phyloP scores from a whole-genome alignment of 1,284 basidiomycete species.

The Apiotrichum domesticum region DNA sequence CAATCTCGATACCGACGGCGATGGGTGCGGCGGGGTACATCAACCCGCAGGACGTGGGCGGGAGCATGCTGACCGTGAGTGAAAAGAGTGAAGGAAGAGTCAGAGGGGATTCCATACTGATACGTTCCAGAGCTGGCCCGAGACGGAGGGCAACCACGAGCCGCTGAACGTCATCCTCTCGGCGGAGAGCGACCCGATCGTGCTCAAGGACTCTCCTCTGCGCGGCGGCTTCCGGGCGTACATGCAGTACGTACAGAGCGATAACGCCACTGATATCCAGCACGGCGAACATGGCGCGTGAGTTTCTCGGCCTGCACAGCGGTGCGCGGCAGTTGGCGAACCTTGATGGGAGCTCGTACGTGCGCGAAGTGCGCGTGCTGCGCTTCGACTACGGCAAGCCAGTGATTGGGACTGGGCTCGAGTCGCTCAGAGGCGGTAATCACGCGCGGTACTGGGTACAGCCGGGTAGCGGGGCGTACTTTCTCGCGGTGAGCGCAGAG shows the following conservation, averaged over 20 bases:
- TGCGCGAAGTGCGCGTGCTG: conserved; percentile 69
- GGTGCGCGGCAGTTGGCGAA: conserved; percentile 67
- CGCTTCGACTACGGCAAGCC: conserved; percentile 74
- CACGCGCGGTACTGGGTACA: conserved; percentile 90
- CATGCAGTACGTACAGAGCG: conserved; percentile 52
- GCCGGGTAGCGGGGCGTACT: conserved; percentile 64
- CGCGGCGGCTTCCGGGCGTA: conserved; percentile 78
- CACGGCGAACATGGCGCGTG: conserved; percentile 46
- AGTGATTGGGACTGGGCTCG: conserved; percentile 68
- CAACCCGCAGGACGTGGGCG: conserved; percentile 6
- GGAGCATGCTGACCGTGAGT: conserved; percentile 12
- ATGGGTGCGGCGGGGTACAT: background rate
- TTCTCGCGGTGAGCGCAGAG: conserved; percentile 76
- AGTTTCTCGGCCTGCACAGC: conserved; percentile 76
- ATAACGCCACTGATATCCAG: conserved; percentile 9
- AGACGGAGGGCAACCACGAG: conserved; percentile 55
- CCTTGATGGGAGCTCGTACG: conserved; percentile 71
- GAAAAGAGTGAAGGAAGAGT: no score
- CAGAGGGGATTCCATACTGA: background rate
- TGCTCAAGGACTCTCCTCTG: conserved; percentile 59
- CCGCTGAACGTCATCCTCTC: conserved; percentile 83
- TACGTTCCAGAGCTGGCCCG: background rate
- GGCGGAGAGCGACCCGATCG: conserved; percentile 65
- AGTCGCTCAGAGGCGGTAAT: conserved; percentile 80
- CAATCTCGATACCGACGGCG: no score